phyloP scores from a whole-genome alignment of 352 stramenopile species.

The Phytophthora pisi region DNA sequence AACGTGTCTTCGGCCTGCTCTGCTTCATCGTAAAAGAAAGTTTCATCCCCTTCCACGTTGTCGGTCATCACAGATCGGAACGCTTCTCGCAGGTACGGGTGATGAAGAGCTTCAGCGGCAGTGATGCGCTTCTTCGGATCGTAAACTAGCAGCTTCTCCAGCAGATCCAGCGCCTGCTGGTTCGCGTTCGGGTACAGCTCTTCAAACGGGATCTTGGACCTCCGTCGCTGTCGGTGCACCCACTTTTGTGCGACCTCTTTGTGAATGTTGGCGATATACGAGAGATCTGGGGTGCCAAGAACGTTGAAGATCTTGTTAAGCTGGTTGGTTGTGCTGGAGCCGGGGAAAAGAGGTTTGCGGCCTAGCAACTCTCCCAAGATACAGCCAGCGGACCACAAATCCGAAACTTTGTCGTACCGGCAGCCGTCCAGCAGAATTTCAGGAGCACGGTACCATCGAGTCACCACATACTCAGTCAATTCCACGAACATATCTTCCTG shows the following conservation, averaged over 20 bases:
- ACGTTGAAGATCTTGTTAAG: conserved; percentile 97
- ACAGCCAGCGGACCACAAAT: conserved; percentile 92
- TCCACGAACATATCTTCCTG: conserved; percentile 56
- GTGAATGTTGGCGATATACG: conserved; percentile 66
- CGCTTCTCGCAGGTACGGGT: conserved; percentile 91
- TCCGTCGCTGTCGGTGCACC: conserved; percentile 64
- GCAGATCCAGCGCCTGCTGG: conserved; percentile 63
- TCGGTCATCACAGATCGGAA: conserved; percentile 54
- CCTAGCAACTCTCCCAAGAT: conserved; percentile 97
- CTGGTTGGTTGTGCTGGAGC: conserved; percentile 96
- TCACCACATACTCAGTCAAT: conserved; percentile 84
- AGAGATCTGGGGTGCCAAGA: conserved; percentile 85
- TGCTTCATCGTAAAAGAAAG: conserved; percentile 44
- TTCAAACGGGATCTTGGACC: conserved; percentile 64
- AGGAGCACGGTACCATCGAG: conserved; percentile 83
- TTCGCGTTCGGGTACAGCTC: conserved; percentile 84
- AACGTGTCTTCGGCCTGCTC: conserved; percentile 75
- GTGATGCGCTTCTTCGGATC: conserved; percentile 76
- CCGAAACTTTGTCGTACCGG: conserved; percentile 76
- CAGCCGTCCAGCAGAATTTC: conserved; percentile 93
- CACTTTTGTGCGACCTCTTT: conserved; percentile 78
- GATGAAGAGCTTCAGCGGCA: conserved; percentile 93
- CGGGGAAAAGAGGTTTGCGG: conserved; percentile 96
- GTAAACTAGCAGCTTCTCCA: conserved; percentile 77
- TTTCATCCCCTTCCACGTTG: conserved; percentile 21